Evolutionary conservation across 345 rosid species (phyloP).

Genomic region (Dipteronia sinensis): DNA sequence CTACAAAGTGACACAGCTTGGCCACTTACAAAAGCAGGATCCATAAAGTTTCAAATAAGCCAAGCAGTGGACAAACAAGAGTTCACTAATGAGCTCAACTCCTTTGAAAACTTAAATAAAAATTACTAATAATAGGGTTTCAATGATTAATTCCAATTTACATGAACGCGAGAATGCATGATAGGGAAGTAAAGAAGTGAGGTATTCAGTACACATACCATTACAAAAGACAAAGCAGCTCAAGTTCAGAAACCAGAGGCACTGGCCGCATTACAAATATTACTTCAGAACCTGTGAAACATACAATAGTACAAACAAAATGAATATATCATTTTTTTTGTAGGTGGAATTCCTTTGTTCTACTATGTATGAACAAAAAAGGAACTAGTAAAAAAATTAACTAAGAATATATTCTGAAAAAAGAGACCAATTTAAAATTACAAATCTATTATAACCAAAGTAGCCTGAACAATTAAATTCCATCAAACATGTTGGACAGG

Average conservation of each 20-base stretch:
- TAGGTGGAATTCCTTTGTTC: too few relatives aligned
- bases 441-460: background rate
- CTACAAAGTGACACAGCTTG: background rate
- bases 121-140: background rate
- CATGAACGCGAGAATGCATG: slow-evolving; percentile 1
- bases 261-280: background rate
- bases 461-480: background rate
- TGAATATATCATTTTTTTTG: background rate
- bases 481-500: background rate
- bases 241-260: background rate
- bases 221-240: slow-evolving; percentile 2
- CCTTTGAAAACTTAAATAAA: background rate
- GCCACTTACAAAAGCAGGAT: slow-evolving; percentile 1
- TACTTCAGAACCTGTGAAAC: slow-evolving; percentile 1
- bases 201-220: slow-evolving; percentile 15
- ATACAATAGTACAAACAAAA: slow-evolving; percentile 7
- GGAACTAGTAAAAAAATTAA: too few relatives aligned
- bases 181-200: background rate
- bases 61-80: background rate
- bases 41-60: slow-evolving; percentile 1
- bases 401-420: background rate
- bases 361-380: background rate
- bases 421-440: background rate
- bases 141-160: slow-evolving; percentile 4
- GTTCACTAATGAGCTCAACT: background rate